Base-by-base conservation (phyloP, 441 rosid species). In the Theobroma grandiflorum region DNA sequence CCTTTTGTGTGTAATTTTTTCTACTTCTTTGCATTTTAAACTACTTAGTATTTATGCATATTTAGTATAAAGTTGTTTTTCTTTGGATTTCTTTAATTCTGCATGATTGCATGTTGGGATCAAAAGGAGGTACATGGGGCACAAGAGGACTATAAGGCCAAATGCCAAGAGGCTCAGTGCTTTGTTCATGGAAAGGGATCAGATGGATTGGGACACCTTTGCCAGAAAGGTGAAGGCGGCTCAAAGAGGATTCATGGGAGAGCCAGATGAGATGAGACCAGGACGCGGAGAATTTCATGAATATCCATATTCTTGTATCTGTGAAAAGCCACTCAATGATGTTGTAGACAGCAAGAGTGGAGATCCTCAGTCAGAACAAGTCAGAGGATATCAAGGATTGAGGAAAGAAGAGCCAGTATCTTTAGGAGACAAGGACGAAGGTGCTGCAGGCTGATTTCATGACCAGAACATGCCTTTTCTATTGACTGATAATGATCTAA, bases 221-320 rank as follows among this genome's bases (percentile, higher is more conserved):
- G 84, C 98, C 77, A 92, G 83, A 80, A 95, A 89, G 83, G 96
- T 97, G 45, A 97, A 92, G 86, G 86, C 93, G 8, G 86, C 86
- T 82, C 98, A 97, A 83, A 95, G 95, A 80, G 99, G 98, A 81
- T 97, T 92, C 85, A 90, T 95, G 97, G 99, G 99, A 49, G 99
- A 97, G 86, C 99, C 99, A 0, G 93, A 94, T 80, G 97, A 95
- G 85, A 82, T 92, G 88, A 95, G 87, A 85, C 93, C 92, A 52
- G 98, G 99, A 75, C 87, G 95, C 4, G 95, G 97, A 35, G 98
- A 97, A 83, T 94, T 95, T 84, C 96, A 93, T 12, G 99, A 97
- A 88, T 93, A 84, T 77, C 99, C 99, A 8, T 86, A 90, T 68
- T 73, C 98, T 77, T 97, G 99, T 80, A 85, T 97, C 45, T 97